Percentiles rank a stretch among this genome's conserved stretches.
These are phyloP conservation scores for Plenodomus biglobosus DNA, from an alignment of 2,329 filamentous ascomycete genomes.

Conservation along the genomic window DNA sequence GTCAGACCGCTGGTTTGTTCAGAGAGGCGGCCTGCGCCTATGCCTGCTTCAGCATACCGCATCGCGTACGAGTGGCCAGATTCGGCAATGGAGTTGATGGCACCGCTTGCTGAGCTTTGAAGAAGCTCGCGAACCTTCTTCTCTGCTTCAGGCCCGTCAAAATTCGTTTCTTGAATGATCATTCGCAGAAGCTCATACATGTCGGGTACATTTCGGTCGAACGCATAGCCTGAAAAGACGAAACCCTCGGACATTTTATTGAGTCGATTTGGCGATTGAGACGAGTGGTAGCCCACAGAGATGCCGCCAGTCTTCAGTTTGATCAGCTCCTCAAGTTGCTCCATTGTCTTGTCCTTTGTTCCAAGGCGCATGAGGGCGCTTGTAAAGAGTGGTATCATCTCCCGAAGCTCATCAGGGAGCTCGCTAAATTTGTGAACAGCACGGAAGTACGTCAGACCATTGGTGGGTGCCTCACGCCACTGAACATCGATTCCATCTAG, in stretches of 20 bases:
- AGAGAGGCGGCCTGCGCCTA: slow-evolving; percentile 71
- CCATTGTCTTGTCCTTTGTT: slow-evolving; percentile 84
- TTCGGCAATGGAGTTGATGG: slow-evolving; percentile 87
- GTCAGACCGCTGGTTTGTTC: slow-evolving; percentile 90
- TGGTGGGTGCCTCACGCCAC: slow-evolving; percentile 91
- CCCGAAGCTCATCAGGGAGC: slow-evolving; percentile 79
- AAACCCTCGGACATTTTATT: slow-evolving; percentile 76
- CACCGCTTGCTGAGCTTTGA: slow-evolving; percentile 82
- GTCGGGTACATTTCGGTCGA: slow-evolving; percentile 85
- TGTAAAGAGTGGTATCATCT: slow-evolving; percentile 85
- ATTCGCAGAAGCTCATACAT: slow-evolving; percentile 87
- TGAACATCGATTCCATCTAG: slow-evolving; percentile 71
- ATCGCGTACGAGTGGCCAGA: slow-evolving; percentile 87
- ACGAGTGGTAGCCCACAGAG: slow-evolving; percentile 79
- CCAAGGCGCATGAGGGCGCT: slow-evolving; percentile 92
- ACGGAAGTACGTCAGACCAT: slow-evolving; percentile 94
- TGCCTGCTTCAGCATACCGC: slow-evolving; percentile 76
- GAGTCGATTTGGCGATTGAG: slow-evolving; percentile 73
- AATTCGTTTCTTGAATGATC: slow-evolving; percentile 84
- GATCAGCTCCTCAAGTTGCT: slow-evolving; percentile 91
- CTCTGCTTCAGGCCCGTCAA: slow-evolving; percentile 78
- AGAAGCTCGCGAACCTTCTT: slow-evolving; percentile 83
- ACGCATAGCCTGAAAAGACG: slow-evolving; percentile 78
- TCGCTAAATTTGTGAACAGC: slow-evolving; percentile 78
- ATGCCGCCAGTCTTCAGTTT: slow-evolving; percentile 95